Base-by-base conservation (phyloP, 345 rosid genomes). In the Acer campestre region DNA sequence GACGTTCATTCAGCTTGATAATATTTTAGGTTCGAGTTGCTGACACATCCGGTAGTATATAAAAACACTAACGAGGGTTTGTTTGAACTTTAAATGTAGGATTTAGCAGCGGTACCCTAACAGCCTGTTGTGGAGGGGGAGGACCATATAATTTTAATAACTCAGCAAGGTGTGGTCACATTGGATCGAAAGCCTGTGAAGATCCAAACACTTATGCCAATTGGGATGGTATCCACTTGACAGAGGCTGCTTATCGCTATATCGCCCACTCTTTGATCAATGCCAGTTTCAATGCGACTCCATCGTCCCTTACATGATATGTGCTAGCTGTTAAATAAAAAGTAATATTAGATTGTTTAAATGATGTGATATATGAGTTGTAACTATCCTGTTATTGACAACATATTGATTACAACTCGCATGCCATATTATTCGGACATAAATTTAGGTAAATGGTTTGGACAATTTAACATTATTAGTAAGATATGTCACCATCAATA, bases 221-320 rank as follows among this genome's bases (percentile, higher is more conserved):
- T 65, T 92, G 97, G 94, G 97, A 92, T 44, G 97, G 93, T 13
- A 80, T 90, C 61, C 94, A 90, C 84, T 74, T 89, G 51, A 92
- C 97, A 7, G 94, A 92, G 42, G 91, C 94, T 18, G 94, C 92
- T 20, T 88, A 92, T 75, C 84, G 80, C 23, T n/a, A 64, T 55
- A 78, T 92, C 11, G 87, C 91, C n/a, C 61, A 12, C 56, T 85
- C 84, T 22, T 79, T 90, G 67, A 77, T 90, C 62, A 68, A 75
- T 5, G 90, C 38, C 13, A n/a, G 90, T 14, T 72, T 81, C 23
- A 82, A 68, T 27, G 6, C 5, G 38, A 63, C 85, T 18, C 10
- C 61, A 18, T 84, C 88, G 6, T 68, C 68, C 62, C 10, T 42
- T 7, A 49, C 7, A 14, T 49, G 7, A 49, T 31, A 31, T 35